phyloP scores from a whole-genome alignment of 495 filamentous ascomycete genomes.

The Xylona heveae region DNA sequence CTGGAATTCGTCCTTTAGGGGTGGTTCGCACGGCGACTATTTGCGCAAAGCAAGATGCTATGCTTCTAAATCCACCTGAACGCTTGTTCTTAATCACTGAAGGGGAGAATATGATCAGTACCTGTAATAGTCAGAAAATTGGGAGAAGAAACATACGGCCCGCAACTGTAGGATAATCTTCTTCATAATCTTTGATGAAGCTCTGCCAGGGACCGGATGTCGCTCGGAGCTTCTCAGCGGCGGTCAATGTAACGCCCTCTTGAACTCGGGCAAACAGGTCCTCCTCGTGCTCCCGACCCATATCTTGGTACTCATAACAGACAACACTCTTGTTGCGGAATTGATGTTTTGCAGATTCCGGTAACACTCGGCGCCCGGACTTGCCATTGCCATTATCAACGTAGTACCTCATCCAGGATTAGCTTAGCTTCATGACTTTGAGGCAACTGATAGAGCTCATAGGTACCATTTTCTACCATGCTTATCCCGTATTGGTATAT shows the following conservation, averaged over 20 bases:
- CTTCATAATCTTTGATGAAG: slow-evolving; percentile 18
- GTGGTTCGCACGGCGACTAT: slow-evolving; percentile 8
- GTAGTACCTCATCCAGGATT: too few species aligned
- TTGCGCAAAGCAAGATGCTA: slow-evolving; percentile 11
- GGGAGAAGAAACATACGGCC: slow-evolving; percentile 9
- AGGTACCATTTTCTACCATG: slow-evolving; percentile 14
- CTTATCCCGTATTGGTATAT: slow-evolving; percentile 20
- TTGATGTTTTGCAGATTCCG: slow-evolving; percentile 11
- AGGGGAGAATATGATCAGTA: slow-evolving; percentile 7
- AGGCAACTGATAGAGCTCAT: too few species aligned
- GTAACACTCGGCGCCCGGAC: too few species aligned
- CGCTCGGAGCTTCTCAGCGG: slow-evolving; percentile 27
- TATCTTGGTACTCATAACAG: slow-evolving; percentile 19
- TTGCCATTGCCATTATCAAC: too few species aligned
- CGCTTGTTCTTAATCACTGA: slow-evolving; percentile 14
- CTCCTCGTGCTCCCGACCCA: slow-evolving; percentile 22
- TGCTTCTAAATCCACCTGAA: slow-evolving; percentile 16
- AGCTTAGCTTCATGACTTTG: too few species aligned
- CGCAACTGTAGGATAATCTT: slow-evolving; percentile 17
- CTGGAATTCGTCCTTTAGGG: slow-evolving; percentile 7
- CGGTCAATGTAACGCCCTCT: slow-evolving; percentile 20
- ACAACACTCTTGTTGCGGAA: slow-evolving; percentile 18
- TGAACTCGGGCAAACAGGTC: slow-evolving; percentile 27
- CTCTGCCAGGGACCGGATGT: slow-evolving; percentile 23
- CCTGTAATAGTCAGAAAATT: background rate